Conservation (phyloP, 2,329 filamentous ascomycete genomes). For the Shiraia sp. region DNA sequence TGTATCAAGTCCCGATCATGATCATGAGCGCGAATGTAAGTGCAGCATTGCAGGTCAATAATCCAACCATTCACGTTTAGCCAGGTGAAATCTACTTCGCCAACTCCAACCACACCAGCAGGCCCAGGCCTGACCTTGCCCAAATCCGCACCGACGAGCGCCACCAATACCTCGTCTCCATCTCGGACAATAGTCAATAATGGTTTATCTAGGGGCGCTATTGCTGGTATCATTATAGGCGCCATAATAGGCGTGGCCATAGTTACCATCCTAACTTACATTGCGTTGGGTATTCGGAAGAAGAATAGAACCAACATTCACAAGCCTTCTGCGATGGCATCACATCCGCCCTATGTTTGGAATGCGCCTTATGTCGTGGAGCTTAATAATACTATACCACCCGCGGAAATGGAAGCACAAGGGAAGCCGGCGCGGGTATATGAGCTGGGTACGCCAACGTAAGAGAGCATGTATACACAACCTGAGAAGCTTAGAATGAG, state of each 20-base stretch:
- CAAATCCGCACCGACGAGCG: background rate
- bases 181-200: background rate
- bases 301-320: too few species aligned
- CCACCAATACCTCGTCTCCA: background rate
- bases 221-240: conserved; percentile 4
- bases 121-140: background rate
- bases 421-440: too few species aligned
- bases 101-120: background rate
- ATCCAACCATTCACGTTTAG: background rate
- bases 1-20: conserved; percentile 5
- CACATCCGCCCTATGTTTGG: too few species aligned
- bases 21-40: conserved; percentile 2
- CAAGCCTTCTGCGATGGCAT: too few species aligned
- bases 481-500: too few species aligned
- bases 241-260: conserved; percentile 1
- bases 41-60: background rate
- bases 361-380: too few species aligned
- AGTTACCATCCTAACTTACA: conserved; percentile 1
- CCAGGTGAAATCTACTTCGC: background rate
- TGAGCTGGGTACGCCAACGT: too few species aligned
- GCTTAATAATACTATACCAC: too few species aligned
- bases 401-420: too few species aligned
- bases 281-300: too few species aligned
- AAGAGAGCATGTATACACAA: too few species aligned
- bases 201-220: background rate